Conservation (phyloP, 768 basidiomycete genomes). For the Suillus brevipes region DNA sequence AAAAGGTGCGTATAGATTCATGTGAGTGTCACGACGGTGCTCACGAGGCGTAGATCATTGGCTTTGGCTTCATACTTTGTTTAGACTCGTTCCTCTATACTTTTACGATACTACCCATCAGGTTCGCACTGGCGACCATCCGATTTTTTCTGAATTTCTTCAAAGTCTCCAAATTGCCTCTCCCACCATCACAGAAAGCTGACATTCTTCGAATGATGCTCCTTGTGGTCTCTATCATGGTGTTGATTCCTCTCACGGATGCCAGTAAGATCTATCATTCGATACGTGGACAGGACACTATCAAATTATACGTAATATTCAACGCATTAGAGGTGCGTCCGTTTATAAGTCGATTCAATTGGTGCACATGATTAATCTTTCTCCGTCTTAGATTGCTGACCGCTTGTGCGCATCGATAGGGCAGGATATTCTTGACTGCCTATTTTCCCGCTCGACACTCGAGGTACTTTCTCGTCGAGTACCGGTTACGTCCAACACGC, state of each 20-base stretch:
- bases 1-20: slow-evolving; percentile 63
- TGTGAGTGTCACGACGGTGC: slow-evolving; percentile 9
- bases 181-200: slow-evolving; percentile 89
- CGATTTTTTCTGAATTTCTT: slow-evolving; percentile 54
- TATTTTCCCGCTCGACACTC: slow-evolving; percentile 92
- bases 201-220: slow-evolving; percentile 85
- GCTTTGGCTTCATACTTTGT: slow-evolving; percentile 91
- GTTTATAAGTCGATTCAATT: neutral
- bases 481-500: slow-evolving; percentile 59
- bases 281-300: slow-evolving; percentile 96
- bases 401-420: slow-evolving; percentile 93
- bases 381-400: slow-evolving; percentile 77
- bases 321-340: slow-evolving; percentile 89
- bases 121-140: slow-evolving; percentile 65
- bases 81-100: slow-evolving; percentile 97
- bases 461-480: slow-evolving; percentile 65
- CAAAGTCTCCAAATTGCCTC: slow-evolving; percentile 49
- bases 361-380: neutral
- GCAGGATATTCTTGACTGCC: slow-evolving; percentile 94
- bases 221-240: slow-evolving; percentile 67
- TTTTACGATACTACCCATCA: slow-evolving; percentile 95
- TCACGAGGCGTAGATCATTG: slow-evolving; percentile 61
- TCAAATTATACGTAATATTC: slow-evolving; percentile 98
- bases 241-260: slow-evolving; percentile 84
- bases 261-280: slow-evolving; percentile 98